A percentile compares a stretch with the other conserved stretches of the same genome.
Conservation (phyloP, 2,329 filamentous ascomycete genomes). For the Penicillium thymicola region DNA sequence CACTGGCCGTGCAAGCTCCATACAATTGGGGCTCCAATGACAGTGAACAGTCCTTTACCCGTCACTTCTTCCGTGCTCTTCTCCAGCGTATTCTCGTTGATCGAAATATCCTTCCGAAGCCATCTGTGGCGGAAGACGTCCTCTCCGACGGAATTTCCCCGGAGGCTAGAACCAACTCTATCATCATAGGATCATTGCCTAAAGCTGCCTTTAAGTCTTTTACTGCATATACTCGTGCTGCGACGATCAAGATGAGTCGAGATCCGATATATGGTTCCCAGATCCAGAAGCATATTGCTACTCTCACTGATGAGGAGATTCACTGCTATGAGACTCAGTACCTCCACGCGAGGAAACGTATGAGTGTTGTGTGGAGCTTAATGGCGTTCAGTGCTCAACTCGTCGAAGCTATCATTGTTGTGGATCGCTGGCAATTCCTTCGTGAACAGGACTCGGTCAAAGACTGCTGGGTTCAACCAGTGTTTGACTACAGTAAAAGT, state of each 20-base stretch:
- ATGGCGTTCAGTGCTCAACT: conserved; percentile 97
- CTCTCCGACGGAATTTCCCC: conserved; percentile 19
- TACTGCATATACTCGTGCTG: conserved; percentile 72
- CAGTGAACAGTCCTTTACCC: conserved; percentile 81
- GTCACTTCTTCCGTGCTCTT: conserved; percentile 88
- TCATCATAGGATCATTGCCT: conserved; percentile 80
- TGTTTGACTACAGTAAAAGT: conserved; percentile 83
- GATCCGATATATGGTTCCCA: conserved; percentile 59
- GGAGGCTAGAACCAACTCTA: conserved; percentile 55
- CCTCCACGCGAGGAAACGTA: conserved; percentile 66
- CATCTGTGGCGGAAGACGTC: conserved; percentile 31
- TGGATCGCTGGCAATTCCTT: conserved; percentile 85
- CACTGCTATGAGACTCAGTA: conserved; percentile 65
- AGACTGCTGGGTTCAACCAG: conserved; percentile 84
- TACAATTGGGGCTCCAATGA: conserved; percentile 83
- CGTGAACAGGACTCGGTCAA: conserved; percentile 71
- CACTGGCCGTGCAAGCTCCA: conserved; percentile 97
- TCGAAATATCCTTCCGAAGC: conserved; percentile 67
- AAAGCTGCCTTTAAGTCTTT: conserved; percentile 79
- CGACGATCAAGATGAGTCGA: conserved; percentile 68
- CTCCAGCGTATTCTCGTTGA: conserved; percentile 92
- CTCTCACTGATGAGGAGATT: conserved; percentile 73
- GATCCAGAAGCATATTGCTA: conserved; percentile 63
- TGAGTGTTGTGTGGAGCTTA: conserved; percentile 84
- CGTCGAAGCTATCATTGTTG: conserved; percentile 84